Conservation (phyloP, 352 stramenopile species). For the Phytopythium ostracodes region DNA sequence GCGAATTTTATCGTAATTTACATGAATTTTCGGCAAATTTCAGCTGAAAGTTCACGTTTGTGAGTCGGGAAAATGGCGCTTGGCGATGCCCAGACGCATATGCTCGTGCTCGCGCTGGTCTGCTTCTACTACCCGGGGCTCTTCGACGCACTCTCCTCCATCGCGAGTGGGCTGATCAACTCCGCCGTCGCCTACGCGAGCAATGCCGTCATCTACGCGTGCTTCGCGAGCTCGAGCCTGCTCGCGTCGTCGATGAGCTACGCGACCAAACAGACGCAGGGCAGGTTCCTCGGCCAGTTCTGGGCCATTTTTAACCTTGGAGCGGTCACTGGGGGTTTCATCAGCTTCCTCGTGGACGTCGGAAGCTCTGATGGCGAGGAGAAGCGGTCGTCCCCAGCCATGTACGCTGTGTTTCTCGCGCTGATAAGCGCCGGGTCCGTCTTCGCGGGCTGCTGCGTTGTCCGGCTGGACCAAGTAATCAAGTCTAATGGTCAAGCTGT, state of each 20-base stretch:
- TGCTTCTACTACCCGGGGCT: conserved; percentile 53
- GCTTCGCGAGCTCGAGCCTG: conserved; percentile 56
- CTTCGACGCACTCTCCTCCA: conserved; percentile 51
- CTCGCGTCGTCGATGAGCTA: conserved; percentile 47
- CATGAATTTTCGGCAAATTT: neutral
- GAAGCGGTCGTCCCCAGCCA: conserved; percentile 15
- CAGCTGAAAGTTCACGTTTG: neutral
- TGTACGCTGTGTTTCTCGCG: conserved; percentile 57
- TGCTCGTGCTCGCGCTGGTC: conserved; percentile 33
- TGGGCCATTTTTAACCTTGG: conserved; percentile 85
- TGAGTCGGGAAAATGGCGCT: neutral
- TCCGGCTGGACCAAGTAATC: conserved; percentile 30
- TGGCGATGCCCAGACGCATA: conserved; percentile 10
- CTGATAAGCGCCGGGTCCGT: conserved; percentile 48
- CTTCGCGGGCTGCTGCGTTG: conserved; percentile 18
- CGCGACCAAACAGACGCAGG: conserved; percentile 33
- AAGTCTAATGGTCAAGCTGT: conserved; percentile 21
- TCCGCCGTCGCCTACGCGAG: conserved; percentile 31
- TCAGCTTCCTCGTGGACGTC: conserved; percentile 56
- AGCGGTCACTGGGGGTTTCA: conserved; percentile 47
- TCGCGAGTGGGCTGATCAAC: conserved; percentile 36
- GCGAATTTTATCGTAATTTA: neutral
- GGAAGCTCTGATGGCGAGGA: conserved; percentile 1
- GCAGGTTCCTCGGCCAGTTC: conserved; percentile 59
- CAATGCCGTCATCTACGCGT: conserved; percentile 49